These are phyloP conservation scores for Crucibulum laeve DNA, from an alignment of 768 basidiomycete species.

Conservation along the genomic window DNA sequence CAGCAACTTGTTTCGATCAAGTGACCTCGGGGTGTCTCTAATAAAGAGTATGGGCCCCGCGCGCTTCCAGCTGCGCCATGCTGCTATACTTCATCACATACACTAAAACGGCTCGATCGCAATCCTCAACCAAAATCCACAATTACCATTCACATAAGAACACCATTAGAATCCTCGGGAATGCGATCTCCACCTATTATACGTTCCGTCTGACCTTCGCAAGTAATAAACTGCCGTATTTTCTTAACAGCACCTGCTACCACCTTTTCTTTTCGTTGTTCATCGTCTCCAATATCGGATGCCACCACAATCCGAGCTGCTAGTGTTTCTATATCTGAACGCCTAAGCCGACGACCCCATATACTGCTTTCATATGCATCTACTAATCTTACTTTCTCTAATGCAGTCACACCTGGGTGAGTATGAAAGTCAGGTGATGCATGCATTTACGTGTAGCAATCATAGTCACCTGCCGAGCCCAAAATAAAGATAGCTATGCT, in stretches of 20 bases:
- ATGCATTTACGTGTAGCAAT: no score
- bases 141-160: slow-evolving; percentile 16
- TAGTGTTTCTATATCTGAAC: slow-evolving; percentile 42
- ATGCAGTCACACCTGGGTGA: slow-evolving; percentile 14
- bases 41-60: no score
- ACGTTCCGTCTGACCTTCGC: slow-evolving; percentile 48
- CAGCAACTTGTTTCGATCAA: no score
- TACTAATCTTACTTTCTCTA: slow-evolving; percentile 38
- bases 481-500: slow-evolving; percentile 29
- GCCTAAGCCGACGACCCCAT: slow-evolving; percentile 51
- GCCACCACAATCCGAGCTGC: slow-evolving; percentile 8
- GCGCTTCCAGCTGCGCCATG: no score
- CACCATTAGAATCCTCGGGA: slow-evolving; percentile 11
- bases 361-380: slow-evolving; percentile 54
- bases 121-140: no score
- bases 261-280: background rate
- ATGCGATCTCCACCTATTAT: slow-evolving; percentile 51
- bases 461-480: slow-evolving; percentile 10
- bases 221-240: slow-evolving; percentile 36
- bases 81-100: no score
- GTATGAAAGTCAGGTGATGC: no score
- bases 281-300: background rate
- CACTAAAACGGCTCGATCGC: no score
- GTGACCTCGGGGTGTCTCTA: no score
- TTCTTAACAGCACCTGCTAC: slow-evolving; percentile 16